Base-by-base conservation (phyloP, 1,284 basidiomycete genomes). In the Fomes fomentarius region DNA sequence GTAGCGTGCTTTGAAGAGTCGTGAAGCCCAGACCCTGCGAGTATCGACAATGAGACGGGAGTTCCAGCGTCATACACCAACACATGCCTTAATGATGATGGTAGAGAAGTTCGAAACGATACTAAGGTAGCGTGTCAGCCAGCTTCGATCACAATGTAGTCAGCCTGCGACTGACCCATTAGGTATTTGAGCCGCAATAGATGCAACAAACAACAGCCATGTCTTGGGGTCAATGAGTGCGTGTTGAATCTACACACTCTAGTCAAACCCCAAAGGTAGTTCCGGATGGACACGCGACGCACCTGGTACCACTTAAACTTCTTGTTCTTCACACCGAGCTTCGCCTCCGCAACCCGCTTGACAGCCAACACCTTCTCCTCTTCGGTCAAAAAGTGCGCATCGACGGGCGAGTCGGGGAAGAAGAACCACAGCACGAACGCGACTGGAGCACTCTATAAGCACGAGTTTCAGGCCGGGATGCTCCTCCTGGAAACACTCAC, bases 251-350 rank as follows among this genome's bases (percentile, higher is more conserved):
- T 85, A 83, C 17, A 15, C 28, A 25, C 14, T n/a, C 21, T 47
- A 3, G 15, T 21, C 21, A 11, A 11, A 24, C 19, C 19, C 21
- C 4, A 4, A 12, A 10, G 2, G 11, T 7, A 17, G 15, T 39
- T 10, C 15, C 21, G 11, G 6, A 22, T 10, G 17, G 30, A 17
- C 47, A 5, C 34, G 15, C 19, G 25, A 30, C 28, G 28, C n/a
- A 57, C 60, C 83, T 93, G 90, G 24, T 89, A 83, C 56, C 76
- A 81, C 73, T 92, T 92, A 73, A 87, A 89, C 42, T 76, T 75
- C 65, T 87, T 88, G 63, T 87, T 88, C 70, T 89, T 85, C 14
- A 87, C 77, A 17, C 87, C 86, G 1, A 84, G 79, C 75, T 89
- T 86, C 56, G 87, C 87, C n/a, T 80, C 83, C 70, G 84, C 84